A percentile compares a stretch with the other conserved stretches of the same genome.
phyloP scores from a whole-genome alignment of 768 basidiomycete species.

The Rubroboletus pulcherrimus region DNA sequence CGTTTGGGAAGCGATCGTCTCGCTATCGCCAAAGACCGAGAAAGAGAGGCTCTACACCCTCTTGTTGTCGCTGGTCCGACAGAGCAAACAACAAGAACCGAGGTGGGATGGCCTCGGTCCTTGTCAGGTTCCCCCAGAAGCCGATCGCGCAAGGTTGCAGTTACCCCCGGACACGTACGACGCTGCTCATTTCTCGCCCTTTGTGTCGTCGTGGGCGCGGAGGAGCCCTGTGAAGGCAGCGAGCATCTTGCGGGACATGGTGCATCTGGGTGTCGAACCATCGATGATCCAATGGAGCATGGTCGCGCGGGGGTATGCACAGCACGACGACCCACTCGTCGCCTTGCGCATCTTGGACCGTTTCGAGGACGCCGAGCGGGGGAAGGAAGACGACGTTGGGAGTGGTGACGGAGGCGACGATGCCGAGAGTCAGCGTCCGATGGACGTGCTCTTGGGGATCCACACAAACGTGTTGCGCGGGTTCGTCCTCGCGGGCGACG shows the following conservation, averaged over 20 bases:
- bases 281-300: slow-evolving; percentile 47
- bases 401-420: background rate
- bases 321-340: slow-evolving; percentile 31
- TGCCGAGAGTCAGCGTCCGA: background rate
- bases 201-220: slow-evolving; percentile 41
- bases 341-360: slow-evolving; percentile 42
- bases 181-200: slow-evolving; percentile 48
- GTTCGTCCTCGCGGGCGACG: slow-evolving; percentile 30
- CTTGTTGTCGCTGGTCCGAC: slow-evolving; percentile 31
- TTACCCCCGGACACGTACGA: slow-evolving; percentile 31
- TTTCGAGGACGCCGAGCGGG: slow-evolving; percentile 32
- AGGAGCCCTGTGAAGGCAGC: slow-evolving; percentile 31
- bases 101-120: background rate
- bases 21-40: slow-evolving; percentile 14
- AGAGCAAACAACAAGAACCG: background rate
- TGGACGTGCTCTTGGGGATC: slow-evolving; percentile 26
- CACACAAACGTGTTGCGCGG: slow-evolving; percentile 39
- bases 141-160: slow-evolving; percentile 4
- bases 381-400: background rate
- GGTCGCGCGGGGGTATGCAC: slow-evolving; percentile 45
- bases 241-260: slow-evolving; percentile 52
- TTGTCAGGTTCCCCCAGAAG: background rate
- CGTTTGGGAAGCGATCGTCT: slow-evolving; percentile 33
- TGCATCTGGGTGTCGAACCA: slow-evolving; percentile 42
- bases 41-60: slow-evolving; percentile 42